Base-by-base conservation (phyloP, 352 stramenopile species). In the Globisporangium takayamanum region DNA sequence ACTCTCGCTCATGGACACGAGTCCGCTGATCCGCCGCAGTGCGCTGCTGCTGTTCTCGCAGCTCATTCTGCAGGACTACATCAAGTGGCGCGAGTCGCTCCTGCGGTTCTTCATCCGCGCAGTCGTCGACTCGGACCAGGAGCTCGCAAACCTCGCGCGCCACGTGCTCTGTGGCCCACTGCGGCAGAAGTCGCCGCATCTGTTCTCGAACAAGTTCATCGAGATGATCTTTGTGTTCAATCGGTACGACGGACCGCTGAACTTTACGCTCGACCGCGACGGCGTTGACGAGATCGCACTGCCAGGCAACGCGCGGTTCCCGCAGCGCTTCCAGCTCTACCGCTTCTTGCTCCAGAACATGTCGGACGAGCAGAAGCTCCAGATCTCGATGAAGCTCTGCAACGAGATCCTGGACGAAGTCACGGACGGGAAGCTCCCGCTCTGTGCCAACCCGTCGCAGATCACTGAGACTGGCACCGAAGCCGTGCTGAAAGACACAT, bases 191-290 rank as follows among this genome's bases (percentile, higher is more conserved):
- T 87, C 90, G 10, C 95, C 95, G 1, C 90, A 97, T 59, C 73
- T 99, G 5, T 97, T 99, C 62, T 89, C 89, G 10, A 98, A 97
- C 70, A 96, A 98, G 59, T 99, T 99, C 62, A 94, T 99, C 54
- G 96, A 98, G 58, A 91, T 97, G 59, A 74, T 99, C 16, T 98
- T 98, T 67, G 94, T 98, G 2, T 89, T 99, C 63, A 99, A 98
- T 66, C 82, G 84, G 11, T 76, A 82, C 53, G 52, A 85, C 22
- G 73, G 75, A 2, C 82, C 81, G 50, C 66, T 89, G n/a, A 76
- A 78, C 51, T 83, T 85, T 41, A 74, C 75, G 1, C 77, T 87
- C 22, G 78, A 92, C 54, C 62, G 79, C 10, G 78, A 90, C 63
- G 77, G 76, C 1, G 77, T 86, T 15, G 74, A 73, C n/a, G 76